Evolutionary conservation across 2,329 filamentous ascomycete species (phyloP).

Genomic region (Colletotrichum tabaci): DNA sequence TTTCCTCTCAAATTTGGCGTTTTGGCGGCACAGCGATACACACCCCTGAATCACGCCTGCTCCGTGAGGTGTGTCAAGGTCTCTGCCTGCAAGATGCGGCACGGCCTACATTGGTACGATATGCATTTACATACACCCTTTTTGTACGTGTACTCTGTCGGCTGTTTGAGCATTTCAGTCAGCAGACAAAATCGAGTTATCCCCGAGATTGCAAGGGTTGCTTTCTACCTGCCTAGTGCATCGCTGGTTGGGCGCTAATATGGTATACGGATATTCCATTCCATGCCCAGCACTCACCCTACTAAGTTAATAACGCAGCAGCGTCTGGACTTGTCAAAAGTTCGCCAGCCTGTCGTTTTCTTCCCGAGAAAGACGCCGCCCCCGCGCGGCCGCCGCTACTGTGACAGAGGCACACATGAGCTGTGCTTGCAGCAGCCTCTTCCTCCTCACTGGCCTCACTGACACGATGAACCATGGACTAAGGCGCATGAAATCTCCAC

Average conservation of each 20-base stretch:
- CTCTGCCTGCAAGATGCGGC: slow-evolving; percentile 37
- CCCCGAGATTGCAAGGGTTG: slow-evolving; percentile 37
- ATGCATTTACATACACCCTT: not conserved
- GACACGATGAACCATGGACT: slow-evolving; percentile 29
- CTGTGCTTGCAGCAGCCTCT: not conserved
- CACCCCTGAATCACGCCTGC: slow-evolving; percentile 12
- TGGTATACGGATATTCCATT: no score
- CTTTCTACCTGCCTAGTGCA: no score
- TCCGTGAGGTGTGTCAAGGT: slow-evolving; percentile 12
- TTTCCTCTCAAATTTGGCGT: not conserved
- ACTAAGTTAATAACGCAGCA: not conserved
- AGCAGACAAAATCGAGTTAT: slow-evolving; percentile 39
- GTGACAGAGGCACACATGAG: not conserved
- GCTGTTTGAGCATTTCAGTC: slow-evolving; percentile 31
- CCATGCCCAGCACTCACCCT: no score
- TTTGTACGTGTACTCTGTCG: not conserved
- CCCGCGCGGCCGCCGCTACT: slow-evolving; percentile 13
- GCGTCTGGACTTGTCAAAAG: slow-evolving; percentile 34
- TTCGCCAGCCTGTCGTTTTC: slow-evolving; percentile 11
- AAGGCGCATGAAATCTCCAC: slow-evolving; percentile 35
- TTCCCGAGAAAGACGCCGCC: slow-evolving; percentile 35
- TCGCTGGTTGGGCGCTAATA: no score
- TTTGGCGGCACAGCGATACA: slow-evolving; percentile 2
- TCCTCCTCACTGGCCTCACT: not conserved
- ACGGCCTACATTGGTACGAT: slow-evolving; percentile 13